Percentiles rank a stretch among this genome's conserved stretches.
Evolutionary conservation across 345 rosid species (phyloP).

Genomic region (Eucalyptus sideroxylon): DNA sequence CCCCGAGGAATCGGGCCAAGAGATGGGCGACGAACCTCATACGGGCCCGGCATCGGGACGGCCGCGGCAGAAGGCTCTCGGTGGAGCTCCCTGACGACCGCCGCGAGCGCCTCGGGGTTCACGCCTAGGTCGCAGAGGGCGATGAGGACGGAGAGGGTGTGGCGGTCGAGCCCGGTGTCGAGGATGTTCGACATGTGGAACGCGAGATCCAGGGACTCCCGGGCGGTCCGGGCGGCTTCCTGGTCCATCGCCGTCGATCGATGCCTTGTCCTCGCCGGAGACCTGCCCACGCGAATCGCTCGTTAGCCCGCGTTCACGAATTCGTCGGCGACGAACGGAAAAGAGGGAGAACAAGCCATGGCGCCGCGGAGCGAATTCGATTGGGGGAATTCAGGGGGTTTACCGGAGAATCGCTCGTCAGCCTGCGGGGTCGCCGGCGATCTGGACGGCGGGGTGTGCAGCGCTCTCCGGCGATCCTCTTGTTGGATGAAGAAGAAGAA

Average conservation of each 20-base stretch:
- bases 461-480: not conserved
- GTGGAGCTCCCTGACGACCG: conserved; percentile 31
- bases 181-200: conserved; percentile 45
- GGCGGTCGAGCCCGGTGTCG: conserved; percentile 37
- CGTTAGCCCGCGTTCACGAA: not conserved
- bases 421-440: not conserved
- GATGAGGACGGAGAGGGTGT: conserved; percentile 36
- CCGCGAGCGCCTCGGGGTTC: conserved; percentile 38
- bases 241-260: conserved; percentile 12
- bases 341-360: not conserved
- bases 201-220: conserved; percentile 38
- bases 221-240: conserved; percentile 28
- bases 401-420: not conserved
- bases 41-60: not conserved
- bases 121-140: conserved; percentile 38
- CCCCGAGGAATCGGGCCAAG: not conserved
- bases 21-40: not conserved
- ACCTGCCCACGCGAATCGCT: not conserved
- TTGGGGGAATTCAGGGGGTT: not conserved
- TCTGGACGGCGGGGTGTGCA: not conserved
- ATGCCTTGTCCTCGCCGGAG: not conserved
- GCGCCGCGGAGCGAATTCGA: not conserved
- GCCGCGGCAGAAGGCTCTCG: conserved; percentile 9
- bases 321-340: not conserved
- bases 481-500: not conserved